Conservation (phyloP, 768 basidiomycete genomes). For the Kwoniella heveanensis region DNA sequence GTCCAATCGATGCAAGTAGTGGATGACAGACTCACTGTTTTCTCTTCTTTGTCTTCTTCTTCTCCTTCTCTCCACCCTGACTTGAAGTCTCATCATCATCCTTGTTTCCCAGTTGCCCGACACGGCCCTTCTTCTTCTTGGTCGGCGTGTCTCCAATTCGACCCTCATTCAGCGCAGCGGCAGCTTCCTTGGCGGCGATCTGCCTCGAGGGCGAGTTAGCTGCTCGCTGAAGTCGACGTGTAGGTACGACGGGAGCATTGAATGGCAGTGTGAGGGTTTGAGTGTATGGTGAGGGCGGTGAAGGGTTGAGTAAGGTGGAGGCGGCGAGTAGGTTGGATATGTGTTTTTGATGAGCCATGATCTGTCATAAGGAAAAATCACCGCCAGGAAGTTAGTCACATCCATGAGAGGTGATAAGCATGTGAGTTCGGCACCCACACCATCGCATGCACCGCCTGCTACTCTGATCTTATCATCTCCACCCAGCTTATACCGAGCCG, state of each 20-base stretch:
- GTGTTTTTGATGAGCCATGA: slow-evolving; percentile 55
- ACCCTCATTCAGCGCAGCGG: slow-evolving; percentile 11
- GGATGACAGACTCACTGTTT: slow-evolving; percentile 50
- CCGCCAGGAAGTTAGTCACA: not conserved
- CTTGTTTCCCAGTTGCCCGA: slow-evolving; percentile 36
- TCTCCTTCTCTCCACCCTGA: slow-evolving; percentile 36
- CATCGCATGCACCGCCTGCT: slow-evolving; percentile 86
- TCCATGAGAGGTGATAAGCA: too few relatives aligned
- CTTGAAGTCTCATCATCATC: slow-evolving; percentile 47
- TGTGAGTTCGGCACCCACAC: too few relatives aligned
- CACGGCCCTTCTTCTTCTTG: slow-evolving; percentile 50
- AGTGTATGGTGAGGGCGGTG: slow-evolving; percentile 45
- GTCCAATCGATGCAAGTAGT: too few relatives aligned
- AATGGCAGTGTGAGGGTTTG: slow-evolving; percentile 40
- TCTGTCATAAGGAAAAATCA: slow-evolving; percentile 25
- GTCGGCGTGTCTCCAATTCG: slow-evolving; percentile 46
- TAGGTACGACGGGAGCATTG: slow-evolving; percentile 20
- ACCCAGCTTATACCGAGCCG: slow-evolving; percentile 82
- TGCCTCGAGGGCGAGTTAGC: slow-evolving; percentile 45
- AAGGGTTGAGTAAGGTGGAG: slow-evolving; percentile 52
- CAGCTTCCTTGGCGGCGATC: slow-evolving; percentile 15
- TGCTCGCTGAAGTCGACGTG: slow-evolving; percentile 38
- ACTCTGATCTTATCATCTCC: slow-evolving; percentile 98
- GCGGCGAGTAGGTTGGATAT: slow-evolving; percentile 50
- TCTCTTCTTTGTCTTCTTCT: slow-evolving; percentile 42